Evolutionary conservation across 345 rosid species (phyloP).

Genomic region (Euphorbia peplus): DNA sequence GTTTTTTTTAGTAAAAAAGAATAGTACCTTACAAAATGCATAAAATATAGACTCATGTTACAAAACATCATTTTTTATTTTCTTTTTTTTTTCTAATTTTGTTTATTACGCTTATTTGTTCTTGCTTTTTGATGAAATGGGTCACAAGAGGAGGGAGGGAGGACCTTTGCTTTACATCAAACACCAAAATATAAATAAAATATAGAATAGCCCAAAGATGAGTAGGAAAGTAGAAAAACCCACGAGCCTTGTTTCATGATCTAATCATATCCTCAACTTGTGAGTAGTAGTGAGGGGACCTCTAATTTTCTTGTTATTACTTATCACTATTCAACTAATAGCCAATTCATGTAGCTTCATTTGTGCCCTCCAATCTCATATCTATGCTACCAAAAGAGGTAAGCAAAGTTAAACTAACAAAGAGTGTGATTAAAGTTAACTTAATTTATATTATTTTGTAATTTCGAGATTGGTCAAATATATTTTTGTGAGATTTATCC

Average conservation of each 20-base stretch:
- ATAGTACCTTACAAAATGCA: no score
- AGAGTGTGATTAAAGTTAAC: no score
- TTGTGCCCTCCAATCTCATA: no score
- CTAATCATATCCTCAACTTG: constrained; percentile 42
- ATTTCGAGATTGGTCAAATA: no score
- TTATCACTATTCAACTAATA: neutral
- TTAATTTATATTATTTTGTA: no score
- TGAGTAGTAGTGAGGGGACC: neutral
- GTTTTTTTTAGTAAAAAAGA: no score
- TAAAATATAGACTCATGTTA: no score
- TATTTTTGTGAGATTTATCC: no score
- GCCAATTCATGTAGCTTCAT: neutral
- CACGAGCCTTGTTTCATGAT: constrained; percentile 49
- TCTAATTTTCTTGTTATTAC: constrained; percentile 21
- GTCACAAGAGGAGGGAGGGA: constrained; percentile 27
- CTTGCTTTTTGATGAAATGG: constrained; percentile 37
- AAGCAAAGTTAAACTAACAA: no score
- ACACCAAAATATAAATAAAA: constrained; percentile 10
- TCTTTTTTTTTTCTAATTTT: no score
- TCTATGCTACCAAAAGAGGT: no score
- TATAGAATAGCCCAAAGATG: neutral
- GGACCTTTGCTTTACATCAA: constrained; percentile 29
- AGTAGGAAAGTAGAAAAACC: constrained; percentile 27
- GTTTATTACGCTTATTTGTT: neutral
- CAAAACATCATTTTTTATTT: no score